Evolutionary conservation across 225 moss, liverwort and hornwort species (phyloP).

Genomic region (Thuidium tamariscinum): DNA sequence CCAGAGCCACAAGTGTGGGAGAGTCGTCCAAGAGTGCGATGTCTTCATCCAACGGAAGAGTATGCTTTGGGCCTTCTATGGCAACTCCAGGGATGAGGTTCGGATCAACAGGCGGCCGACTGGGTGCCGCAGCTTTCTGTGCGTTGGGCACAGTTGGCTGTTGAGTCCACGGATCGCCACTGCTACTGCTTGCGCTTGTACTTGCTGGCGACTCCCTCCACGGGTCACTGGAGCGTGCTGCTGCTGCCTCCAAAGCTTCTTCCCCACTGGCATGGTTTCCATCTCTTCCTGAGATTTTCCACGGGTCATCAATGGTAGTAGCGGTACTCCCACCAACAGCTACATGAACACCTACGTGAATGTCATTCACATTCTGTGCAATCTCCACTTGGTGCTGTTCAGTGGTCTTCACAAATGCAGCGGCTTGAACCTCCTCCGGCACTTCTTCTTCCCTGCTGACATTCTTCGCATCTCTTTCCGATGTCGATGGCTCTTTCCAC

Average conservation of each 20-base stretch:
- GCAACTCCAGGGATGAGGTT: conserved; percentile 42
- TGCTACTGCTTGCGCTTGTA: background rate
- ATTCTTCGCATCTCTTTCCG: background rate
- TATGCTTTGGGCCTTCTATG: conserved; percentile 46
- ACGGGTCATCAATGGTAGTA: conserved; percentile 9
- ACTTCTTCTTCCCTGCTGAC: background rate
- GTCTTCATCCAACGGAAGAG: conserved; percentile 39
- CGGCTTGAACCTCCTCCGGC: background rate
- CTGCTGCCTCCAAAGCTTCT: background rate
- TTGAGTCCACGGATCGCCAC: conserved; percentile 11
- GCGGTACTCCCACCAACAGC: background rate
- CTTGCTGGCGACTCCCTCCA: conserved; percentile 5
- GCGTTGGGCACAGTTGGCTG: background rate
- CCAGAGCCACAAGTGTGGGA: conserved; percentile 22
- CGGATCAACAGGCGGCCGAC: conserved; percentile 14
- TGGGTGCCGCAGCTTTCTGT: background rate
- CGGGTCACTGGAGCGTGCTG: background rate
- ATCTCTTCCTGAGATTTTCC: background rate
- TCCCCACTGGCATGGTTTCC: background rate
- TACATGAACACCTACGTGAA: conserved; percentile 8
- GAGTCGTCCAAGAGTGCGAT: background rate
- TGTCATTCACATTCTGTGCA: background rate
- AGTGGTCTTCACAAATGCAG: background rate
- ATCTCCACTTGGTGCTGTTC: background rate
- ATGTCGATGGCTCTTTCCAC: conserved; percentile 3